phyloP scores from a whole-genome alignment of 768 basidiomycete species.

The Chiua virens region DNA sequence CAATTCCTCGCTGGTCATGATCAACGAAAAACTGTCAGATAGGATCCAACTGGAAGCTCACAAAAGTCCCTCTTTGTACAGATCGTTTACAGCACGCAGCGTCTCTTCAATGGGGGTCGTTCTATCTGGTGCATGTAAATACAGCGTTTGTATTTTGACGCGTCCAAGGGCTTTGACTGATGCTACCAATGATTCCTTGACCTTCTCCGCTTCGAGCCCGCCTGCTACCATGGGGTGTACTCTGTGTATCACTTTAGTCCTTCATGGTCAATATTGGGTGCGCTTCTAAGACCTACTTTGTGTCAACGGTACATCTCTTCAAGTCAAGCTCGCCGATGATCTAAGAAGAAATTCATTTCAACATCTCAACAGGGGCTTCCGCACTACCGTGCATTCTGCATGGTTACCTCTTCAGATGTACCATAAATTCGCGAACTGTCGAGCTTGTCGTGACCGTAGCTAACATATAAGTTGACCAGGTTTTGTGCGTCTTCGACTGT shows the following conservation, averaged over 20 bases:
- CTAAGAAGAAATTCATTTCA: not conserved
- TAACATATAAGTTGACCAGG: constrained; percentile 16
- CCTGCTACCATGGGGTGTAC: constrained; percentile 35
- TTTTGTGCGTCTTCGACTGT: constrained; percentile 18
- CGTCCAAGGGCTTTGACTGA: not conserved
- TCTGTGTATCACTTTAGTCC: not conserved
- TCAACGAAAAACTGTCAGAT: not conserved
- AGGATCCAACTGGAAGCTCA: constrained; percentile 23
- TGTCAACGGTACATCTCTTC: constrained; percentile 20
- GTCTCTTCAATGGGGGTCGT: constrained; percentile 47
- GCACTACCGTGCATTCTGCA: too few relatives aligned
- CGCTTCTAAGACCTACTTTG: constrained; percentile 9
- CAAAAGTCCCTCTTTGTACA: constrained; percentile 52
- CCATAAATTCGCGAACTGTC: constrained; percentile 14
- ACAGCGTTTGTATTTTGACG: constrained; percentile 5
- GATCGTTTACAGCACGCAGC: constrained; percentile 44
- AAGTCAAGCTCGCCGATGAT: constrained; percentile 14
- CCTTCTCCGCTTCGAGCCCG: not conserved
- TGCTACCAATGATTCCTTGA: not conserved
- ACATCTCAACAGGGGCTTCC: too few relatives aligned
- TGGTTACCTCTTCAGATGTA: constrained; percentile 13
- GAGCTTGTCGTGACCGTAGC: constrained; percentile 13
- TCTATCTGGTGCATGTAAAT: constrained; percentile 39
- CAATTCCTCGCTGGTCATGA: constrained; percentile 9
- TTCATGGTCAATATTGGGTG: not conserved